phyloP scores from a whole-genome alignment of 2,329 filamentous ascomycete genomes.

The Aquanectria penicillioides region DNA sequence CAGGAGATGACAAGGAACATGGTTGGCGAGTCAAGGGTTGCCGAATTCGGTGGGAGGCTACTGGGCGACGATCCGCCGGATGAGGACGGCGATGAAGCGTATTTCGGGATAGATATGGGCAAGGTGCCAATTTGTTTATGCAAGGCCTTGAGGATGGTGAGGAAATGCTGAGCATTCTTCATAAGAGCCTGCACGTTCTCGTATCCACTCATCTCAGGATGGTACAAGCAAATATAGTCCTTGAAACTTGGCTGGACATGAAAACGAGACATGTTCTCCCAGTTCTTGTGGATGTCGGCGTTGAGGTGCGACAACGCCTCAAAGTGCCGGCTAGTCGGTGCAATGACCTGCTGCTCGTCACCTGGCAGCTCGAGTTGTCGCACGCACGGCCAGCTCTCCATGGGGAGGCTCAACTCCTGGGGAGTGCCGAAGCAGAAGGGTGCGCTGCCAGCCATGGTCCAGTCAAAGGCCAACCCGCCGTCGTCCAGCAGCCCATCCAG shows the following conservation, averaged over 20 bases:
- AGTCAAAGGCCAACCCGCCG: constrained; percentile 10
- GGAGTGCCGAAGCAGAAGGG: constrained; percentile 19
- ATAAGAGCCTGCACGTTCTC: constrained; percentile 34
- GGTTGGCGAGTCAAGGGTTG: constrained; percentile 38
- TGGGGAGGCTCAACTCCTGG: constrained; percentile 26
- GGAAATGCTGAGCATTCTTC: constrained; percentile 38
- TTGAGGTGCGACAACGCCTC: constrained; percentile 36
- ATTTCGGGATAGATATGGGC: constrained; percentile 8
- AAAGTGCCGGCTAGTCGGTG: constrained; percentile 27
- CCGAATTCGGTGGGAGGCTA: no score
- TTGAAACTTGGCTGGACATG: constrained; percentile 11
- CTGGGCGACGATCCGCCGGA: background rate
- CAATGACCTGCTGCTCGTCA: constrained; percentile 16
- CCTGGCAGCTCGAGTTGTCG: constrained; percentile 19
- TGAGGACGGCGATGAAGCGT: constrained; percentile 8
- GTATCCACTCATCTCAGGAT: constrained; percentile 28
- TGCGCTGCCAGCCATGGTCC: constrained; percentile 18
- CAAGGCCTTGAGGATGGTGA: constrained; percentile 37
- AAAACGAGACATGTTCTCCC: constrained; percentile 20
- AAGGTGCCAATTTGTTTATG: constrained; percentile 36
- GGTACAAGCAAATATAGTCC: constrained; percentile 28
- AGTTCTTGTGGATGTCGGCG: constrained; percentile 32
- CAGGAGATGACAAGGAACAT: constrained; percentile 45
- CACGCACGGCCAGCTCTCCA: constrained; percentile 34
- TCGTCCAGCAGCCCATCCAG: constrained; percentile 30